Percentiles rank a stretch among this genome's conserved stretches.
Conservation (phyloP, 31 red algal genomes). For the Odonthalia washingtoniensis region DNA sequence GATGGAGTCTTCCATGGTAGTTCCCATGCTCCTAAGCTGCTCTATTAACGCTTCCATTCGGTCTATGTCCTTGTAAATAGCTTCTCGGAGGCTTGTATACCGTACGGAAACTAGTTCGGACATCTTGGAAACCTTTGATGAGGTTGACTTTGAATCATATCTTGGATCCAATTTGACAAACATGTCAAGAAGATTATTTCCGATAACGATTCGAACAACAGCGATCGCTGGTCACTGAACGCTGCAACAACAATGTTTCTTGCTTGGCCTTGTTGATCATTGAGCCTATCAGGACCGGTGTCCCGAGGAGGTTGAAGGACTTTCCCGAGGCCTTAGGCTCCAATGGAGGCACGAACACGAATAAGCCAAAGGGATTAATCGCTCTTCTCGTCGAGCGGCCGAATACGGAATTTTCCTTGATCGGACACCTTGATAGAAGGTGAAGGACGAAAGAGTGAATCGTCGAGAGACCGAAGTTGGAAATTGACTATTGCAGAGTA, state of each 20-base stretch:
- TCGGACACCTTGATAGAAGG: too few relatives aligned
- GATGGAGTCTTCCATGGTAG: constrained; percentile 4
- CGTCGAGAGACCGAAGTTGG: too few relatives aligned
- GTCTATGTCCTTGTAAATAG: constrained; percentile 9
- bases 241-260: not conserved
- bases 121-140: constrained; percentile 34
- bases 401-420: too few relatives aligned
- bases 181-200: constrained; percentile 35
- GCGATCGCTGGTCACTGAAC: constrained; percentile 13
- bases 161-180: constrained; percentile 10
- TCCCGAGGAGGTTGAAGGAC: not conserved
- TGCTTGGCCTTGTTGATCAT: not conserved
- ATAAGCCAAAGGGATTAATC: constrained; percentile 41
- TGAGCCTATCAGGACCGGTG: not conserved
- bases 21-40: constrained; percentile 27
- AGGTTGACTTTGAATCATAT: constrained; percentile 38
- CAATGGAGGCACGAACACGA: constrained; percentile 37
- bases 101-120: constrained; percentile 2
- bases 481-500: too few relatives aligned
- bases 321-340: constrained; percentile 3
- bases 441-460: too few relatives aligned
- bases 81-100: not conserved
- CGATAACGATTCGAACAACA: constrained; percentile 15
- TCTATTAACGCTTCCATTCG: constrained; percentile 16
- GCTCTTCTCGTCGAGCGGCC: constrained; percentile 32